Conservation (phyloP, 805 yeast genomes). For the Kuraishia piskuri region DNA sequence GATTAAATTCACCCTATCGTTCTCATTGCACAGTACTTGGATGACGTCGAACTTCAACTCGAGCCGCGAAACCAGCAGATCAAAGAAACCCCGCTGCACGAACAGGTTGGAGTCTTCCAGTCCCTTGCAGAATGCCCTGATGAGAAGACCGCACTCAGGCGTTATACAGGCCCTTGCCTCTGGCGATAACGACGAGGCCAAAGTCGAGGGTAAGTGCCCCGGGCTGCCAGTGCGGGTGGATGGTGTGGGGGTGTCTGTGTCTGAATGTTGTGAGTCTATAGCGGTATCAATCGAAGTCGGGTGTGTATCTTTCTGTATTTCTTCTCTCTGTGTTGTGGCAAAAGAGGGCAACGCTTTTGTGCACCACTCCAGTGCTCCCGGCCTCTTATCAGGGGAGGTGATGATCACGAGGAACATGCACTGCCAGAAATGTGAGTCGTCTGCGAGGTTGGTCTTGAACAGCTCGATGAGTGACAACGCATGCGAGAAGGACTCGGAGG, state of each 20-base stretch:
- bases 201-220: no score
- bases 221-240: no score
- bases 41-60: constrained; percentile 56
- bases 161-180: constrained; percentile 51
- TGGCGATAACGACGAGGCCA: constrained; percentile 15
- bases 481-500: constrained; percentile 69
- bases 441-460: constrained; percentile 45
- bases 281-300: neutral
- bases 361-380: constrained; percentile 80
- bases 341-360: constrained; percentile 57
- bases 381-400: constrained; percentile 67
- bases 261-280: no score
- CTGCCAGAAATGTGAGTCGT: constrained; percentile 83
- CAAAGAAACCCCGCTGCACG: constrained; percentile 84
- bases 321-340: constrained; percentile 17
- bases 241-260: neutral
- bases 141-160: constrained; percentile 74
- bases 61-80: constrained; percentile 59
- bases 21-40: constrained; percentile 32
- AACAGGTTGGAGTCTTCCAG: constrained; percentile 58
- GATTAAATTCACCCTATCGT: constrained; percentile 52
- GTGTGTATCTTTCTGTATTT: no score
- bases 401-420: constrained; percentile 67
- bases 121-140: constrained; percentile 67
- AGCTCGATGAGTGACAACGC: constrained; percentile 51